These are phyloP conservation scores for Oxytropis ochrocephala DNA, from an alignment of 306 rosid genomes.

Conservation along the genomic window DNA sequence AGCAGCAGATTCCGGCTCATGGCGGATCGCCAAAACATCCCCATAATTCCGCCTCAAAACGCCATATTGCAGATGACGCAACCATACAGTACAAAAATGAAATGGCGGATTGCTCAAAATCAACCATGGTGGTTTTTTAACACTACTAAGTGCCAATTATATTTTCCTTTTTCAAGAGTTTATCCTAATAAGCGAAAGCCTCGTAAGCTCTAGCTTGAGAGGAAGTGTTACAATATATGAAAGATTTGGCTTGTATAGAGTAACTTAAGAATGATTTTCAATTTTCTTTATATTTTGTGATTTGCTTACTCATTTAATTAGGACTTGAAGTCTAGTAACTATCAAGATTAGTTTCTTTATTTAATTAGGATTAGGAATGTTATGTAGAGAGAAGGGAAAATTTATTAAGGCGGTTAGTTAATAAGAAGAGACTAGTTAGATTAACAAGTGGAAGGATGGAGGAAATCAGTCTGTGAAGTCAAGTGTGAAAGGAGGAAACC, in stretches of 20 bases:
- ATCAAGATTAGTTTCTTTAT: not conserved
- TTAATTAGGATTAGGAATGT: not conserved
- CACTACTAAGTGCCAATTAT: too few species aligned
- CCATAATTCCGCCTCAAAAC: too few species aligned
- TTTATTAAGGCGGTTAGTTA: not conserved
- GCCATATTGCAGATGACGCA: too few species aligned
- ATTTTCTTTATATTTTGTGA: not conserved
- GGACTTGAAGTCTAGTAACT: not conserved
- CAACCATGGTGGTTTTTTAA: too few species aligned
- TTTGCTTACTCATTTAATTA: not conserved
- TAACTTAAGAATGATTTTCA: not conserved
- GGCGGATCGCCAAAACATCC: too few species aligned
- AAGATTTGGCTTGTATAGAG: not conserved
- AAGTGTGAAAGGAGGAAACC: not conserved
- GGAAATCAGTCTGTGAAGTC: not conserved
- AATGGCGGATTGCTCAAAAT: too few species aligned
- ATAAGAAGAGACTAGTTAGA: not conserved
- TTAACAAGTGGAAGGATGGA: not conserved
- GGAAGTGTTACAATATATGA: not conserved
- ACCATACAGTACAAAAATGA: too few species aligned
- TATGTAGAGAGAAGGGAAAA: not conserved
- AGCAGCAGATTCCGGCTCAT: too few species aligned
- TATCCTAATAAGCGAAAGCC: not conserved
- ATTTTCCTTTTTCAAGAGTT: not conserved
- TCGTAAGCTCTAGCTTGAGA: not conserved